Percentiles rank a stretch among this genome's conserved stretches.
Conservation (phyloP, 441 rosid species). For the Mallotus japonicus region DNA sequence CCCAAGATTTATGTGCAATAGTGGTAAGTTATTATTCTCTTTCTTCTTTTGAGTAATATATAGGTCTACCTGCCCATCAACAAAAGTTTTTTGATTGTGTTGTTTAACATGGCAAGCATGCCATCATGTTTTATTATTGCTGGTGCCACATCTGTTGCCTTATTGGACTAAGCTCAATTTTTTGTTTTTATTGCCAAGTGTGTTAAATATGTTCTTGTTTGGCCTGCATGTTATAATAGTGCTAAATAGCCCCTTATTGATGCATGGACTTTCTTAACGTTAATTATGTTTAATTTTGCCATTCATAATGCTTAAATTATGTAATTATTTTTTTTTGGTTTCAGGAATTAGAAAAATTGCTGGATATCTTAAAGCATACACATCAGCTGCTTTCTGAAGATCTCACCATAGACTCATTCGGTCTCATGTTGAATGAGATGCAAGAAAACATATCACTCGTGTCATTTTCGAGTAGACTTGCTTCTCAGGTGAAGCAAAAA, state of each 20-base stretch:
- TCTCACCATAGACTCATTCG: conserved; percentile 79
- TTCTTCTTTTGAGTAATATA: conserved; percentile 13
- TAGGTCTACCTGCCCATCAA: neutral
- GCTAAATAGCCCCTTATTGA: conserved; percentile 1
- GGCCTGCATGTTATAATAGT: neutral
- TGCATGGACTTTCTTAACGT: neutral
- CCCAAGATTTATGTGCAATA: conserved; percentile 92
- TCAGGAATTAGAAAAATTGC: conserved; percentile 93
- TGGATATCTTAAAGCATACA: conserved; percentile 74
- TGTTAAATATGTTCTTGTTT: neutral
- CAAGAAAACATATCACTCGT: conserved; percentile 95
- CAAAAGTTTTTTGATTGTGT: conserved; percentile 1
- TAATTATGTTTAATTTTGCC: neutral
- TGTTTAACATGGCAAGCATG: neutral
- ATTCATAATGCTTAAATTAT: neutral
- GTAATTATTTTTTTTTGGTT: conserved; percentile 25
- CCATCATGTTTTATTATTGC: neutral
- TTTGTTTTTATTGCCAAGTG: neutral
- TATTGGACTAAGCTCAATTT: neutral
- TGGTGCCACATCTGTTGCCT: neutral
- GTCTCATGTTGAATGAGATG: conserved; percentile 92
- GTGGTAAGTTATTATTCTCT: conserved; percentile 54
- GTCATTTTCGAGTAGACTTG: conserved; percentile 96
- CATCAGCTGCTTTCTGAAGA: conserved; percentile 82
- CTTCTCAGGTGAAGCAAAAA: conserved; percentile 75